Evolutionary conservation across 1,139 yeast species (phyloP).

Genomic region (Yamadazyma blattariae): DNA sequence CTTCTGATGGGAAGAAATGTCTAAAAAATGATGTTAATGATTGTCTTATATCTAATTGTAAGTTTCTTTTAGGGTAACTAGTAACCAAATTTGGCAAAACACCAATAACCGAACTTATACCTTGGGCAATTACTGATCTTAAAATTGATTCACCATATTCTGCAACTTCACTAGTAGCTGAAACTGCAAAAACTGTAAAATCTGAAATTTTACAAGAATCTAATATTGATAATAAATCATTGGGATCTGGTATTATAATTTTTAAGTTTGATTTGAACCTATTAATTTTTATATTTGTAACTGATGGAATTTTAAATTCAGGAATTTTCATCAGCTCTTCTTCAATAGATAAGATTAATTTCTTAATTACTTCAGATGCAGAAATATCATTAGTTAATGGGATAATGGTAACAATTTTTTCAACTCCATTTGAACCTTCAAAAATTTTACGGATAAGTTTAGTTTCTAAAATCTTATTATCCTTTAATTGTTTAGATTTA

Average conservation of each 20-base stretch:
- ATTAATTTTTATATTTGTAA: conserved; percentile 47
- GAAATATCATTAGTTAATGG: conserved; percentile 75
- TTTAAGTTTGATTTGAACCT: conserved; percentile 77
- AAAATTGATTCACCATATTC: conserved; percentile 84
- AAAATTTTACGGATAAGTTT: conserved; percentile 60
- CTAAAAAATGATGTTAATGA: conserved; percentile 79
- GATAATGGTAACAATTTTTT: conserved; percentile 76
- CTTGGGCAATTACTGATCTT: conserved; percentile 87
- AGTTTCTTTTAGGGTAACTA: conserved; percentile 69
- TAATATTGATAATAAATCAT: conserved; percentile 63
- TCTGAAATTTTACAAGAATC: conserved; percentile 92
- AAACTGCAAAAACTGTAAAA: conserved; percentile 79
- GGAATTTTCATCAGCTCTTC: conserved; percentile 17
- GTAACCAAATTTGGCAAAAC: conserved; percentile 72
- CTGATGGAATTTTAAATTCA: conserved; percentile 44
- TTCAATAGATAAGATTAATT: conserved; percentile 39
- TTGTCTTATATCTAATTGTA: conserved; percentile 73
- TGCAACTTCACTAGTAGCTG: conserved; percentile 78
- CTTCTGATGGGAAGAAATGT: conserved; percentile 89
- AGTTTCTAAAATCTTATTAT: conserved; percentile 60
- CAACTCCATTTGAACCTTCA: conserved; percentile 78
- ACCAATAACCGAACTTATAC: conserved; percentile 81
- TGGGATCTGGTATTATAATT: conserved; percentile 70
- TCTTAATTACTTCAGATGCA: conserved; percentile 54
- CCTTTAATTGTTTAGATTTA: conserved; percentile 72